Evolutionary conservation across 2,329 filamentous ascomycete genomes (phyloP), one percentile per base, ranked within the genome.

Genomic region (Meredithiella fracta): DNA sequence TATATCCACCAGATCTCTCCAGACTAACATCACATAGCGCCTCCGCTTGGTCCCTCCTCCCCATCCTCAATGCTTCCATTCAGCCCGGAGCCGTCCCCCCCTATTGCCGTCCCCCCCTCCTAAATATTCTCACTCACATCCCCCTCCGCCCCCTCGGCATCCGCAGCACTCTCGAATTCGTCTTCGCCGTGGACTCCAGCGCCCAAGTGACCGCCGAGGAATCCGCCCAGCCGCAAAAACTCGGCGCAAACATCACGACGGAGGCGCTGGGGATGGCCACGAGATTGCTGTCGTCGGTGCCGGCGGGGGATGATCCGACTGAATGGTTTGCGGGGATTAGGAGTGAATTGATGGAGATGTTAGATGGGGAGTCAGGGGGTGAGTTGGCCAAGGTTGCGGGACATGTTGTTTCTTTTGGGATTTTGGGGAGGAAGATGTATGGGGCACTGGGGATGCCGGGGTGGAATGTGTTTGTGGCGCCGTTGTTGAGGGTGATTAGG

Each of bases 111-210:
- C 61, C 72, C 17, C 72, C 72, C 44, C 64, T 86, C 1, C 70
- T 82, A 61, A 72, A 72, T 57, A 71, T 76, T 11, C 70, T 87
- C 47, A 79, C 81, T 1, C 64, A 72, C 11, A 63, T 86, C 8
- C 83, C 83, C 1, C 69, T 85, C 25, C 72, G 82, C 3, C 67
- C 70, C 1, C 74, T 79, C 59, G 83, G 83, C 17, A 80, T 87
- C 14, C 75, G 83, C 34, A 75, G 78, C 25, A 83, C 80, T 0
- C 71, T 86, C 59, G 83, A 86, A 63, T 86, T 86, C 63, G 72
- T 87, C 37, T 83, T 85, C 57, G 75, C 82, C 1, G 79, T 85
- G 5, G 82, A 85, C 59, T 77, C 82, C 0, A 73, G 76, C 59
- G 72, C 69, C 60, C 67, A 68, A 5, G 65, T 69, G 57, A 66